Percentiles rank a stretch among this genome's conserved stretches.
phyloP scores from a whole-genome alignment of 192 early-diverging fungal species.

The Backusella australiensis region DNA sequence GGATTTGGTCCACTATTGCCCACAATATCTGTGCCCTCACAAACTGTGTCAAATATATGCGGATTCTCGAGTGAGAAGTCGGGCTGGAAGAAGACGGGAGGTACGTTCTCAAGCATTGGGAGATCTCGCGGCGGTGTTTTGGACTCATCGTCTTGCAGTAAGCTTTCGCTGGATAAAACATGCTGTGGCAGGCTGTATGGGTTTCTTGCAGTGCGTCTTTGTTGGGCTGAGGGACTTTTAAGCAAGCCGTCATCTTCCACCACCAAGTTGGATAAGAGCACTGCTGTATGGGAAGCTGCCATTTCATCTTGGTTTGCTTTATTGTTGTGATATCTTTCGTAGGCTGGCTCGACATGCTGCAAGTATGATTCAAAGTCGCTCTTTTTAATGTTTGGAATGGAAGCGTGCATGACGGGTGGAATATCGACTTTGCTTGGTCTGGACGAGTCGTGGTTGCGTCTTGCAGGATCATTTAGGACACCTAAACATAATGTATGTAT shows the following conservation, averaged over 20 bases:
- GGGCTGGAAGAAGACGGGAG: constrained; percentile 82
- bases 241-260: constrained; percentile 31
- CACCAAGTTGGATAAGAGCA: constrained; percentile 41
- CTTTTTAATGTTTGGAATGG: constrained; percentile 64
- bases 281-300: constrained; percentile 19
- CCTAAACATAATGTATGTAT: constrained; percentile 41
- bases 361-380: constrained; percentile 89
- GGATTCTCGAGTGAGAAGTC: constrained; percentile 90
- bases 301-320: constrained; percentile 45
- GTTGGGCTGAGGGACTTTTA: constrained; percentile 21
- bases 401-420: constrained; percentile 52
- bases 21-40: constrained; percentile 68
- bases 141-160: constrained; percentile 31
- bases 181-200: constrained; percentile 50
- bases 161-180: constrained; percentile 30
- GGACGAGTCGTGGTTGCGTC: constrained; percentile 38
- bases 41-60: constrained; percentile 81
- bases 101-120: constrained; percentile 81
- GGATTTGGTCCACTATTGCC: constrained; percentile 37
- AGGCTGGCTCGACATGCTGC: constrained; percentile 65
- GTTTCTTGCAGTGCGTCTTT: constrained; percentile 43
- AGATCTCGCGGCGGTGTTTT: constrained; percentile 47
- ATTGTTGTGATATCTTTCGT: constrained; percentile 80
- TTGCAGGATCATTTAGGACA: constrained; percentile 69
- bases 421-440: constrained; percentile 58